phyloP scores from a whole-genome alignment of 1,284 basidiomycete genomes.

The Tausonia pullulans region DNA sequence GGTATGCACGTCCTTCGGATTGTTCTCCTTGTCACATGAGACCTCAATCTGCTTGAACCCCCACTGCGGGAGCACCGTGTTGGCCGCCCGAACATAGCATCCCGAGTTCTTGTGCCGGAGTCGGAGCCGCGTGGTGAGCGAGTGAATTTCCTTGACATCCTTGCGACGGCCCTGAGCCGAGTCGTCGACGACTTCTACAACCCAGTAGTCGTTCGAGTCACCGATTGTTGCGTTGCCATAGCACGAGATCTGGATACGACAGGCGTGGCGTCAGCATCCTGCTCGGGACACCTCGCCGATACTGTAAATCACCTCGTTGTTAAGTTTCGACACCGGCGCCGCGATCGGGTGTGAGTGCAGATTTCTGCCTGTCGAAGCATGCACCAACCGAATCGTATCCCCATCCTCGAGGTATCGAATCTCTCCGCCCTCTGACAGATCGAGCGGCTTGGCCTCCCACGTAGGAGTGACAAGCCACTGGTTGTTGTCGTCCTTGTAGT shows the following conservation, averaged over 20 bases:
- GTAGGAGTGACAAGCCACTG: slow-evolving; percentile 72
- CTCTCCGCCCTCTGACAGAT: slow-evolving; percentile 47
- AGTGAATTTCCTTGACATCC: slow-evolving; percentile 60
- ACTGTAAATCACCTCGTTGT: slow-evolving; percentile 56
- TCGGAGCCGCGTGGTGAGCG: slow-evolving; percentile 77
- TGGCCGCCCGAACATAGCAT: slow-evolving; percentile 85
- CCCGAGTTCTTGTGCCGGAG: slow-evolving; percentile 67
- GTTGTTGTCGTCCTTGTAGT: slow-evolving; percentile 98
- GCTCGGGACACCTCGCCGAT: too few relatives aligned
- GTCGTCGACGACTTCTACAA: slow-evolving; percentile 90
- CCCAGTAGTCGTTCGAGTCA: slow-evolving; percentile 83
- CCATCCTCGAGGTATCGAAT: slow-evolving; percentile 65
- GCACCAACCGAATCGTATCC: slow-evolving; percentile 69
- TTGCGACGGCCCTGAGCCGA: slow-evolving; percentile 50
- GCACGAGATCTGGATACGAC: slow-evolving; percentile 41
- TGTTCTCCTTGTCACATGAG: slow-evolving; percentile 80
- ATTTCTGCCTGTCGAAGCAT: slow-evolving; percentile 71
- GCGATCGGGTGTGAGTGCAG: slow-evolving; percentile 84
- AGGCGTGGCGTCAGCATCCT: too few relatives aligned
- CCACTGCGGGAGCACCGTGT: slow-evolving; percentile 87
- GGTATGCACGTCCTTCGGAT: slow-evolving; percentile 70
- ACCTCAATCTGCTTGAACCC: slow-evolving; percentile 99
- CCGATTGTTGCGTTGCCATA: slow-evolving; percentile 84
- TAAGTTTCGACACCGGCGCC: slow-evolving; percentile 81
- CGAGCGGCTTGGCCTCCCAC: slow-evolving; percentile 61